Evolutionary conservation across 2,329 filamentous ascomycete species (phyloP), one percentile per base, ranked within the genome.

Genomic region (Neocatenulostroma microsporum): DNA sequence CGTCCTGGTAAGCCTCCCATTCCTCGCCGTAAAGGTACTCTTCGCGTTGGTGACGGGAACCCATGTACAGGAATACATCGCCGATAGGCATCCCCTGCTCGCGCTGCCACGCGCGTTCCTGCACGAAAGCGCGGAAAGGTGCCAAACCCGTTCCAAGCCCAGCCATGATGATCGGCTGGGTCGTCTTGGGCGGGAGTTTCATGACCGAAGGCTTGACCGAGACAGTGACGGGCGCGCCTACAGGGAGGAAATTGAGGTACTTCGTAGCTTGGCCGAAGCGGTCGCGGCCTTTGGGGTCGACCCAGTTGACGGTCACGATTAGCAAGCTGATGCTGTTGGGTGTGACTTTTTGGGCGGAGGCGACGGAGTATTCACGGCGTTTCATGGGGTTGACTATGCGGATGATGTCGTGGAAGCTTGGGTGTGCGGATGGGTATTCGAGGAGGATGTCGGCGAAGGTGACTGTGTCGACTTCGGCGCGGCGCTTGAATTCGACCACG

Each of bases 11-110:
- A 0, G 91, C 91, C 64, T 98, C 91, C 91, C 91, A 98, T 64
- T 98, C 91, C 64, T 98, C 91, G 44, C 91, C 91, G 58, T 96
- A 98, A 42, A 95, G 80, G 66, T 98, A 98, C 68, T 98, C 91
- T 67, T 98, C 91, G 48, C 88, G 85, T 70, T 95, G 87, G 73
- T 95, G 88, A 36, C 91, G 88, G 13, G 87, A 89, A 46, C 91
- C 91, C 70, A 98, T 89, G 74, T 96, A 98, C 42, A 98, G 70
- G 36, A 98, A 76, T 45, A 96, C 91, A 28, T 86, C 71, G 36
- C 91, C 91, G 50, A 98, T 94, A 40, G 91, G 80, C 69, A 94
- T 88, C 63, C 91, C 91, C 62, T 93, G 85, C n/a, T 86, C 81
- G 70, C 94, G 94, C 62, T 98, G 89, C 78, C 93, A 87, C 33